phyloP scores from a whole-genome alignment of 2,329 filamentous ascomycete genomes.

The Trichophaea hybrida region DNA sequence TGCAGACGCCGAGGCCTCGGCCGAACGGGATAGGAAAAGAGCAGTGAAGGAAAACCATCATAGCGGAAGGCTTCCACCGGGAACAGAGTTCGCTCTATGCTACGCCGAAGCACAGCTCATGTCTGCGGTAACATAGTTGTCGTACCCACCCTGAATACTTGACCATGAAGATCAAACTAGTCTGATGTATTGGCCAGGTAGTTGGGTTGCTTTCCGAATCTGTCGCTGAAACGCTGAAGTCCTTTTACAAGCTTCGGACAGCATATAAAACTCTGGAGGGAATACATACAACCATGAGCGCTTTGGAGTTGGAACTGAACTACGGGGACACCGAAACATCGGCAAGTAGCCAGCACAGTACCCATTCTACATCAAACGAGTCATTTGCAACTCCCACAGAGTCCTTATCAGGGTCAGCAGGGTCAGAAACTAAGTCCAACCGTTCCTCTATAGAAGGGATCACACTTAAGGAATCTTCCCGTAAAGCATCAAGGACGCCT shows the following conservation, averaged over 20 bases:
- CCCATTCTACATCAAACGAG: background rate
- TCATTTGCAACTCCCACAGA: too few species aligned
- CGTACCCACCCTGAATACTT: background rate
- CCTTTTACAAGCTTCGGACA: constrained; percentile 84
- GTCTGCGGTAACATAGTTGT: constrained; percentile 19
- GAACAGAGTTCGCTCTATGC: constrained; percentile 74
- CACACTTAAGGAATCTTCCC: background rate
- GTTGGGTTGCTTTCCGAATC: constrained; percentile 85
- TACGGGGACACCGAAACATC: background rate
- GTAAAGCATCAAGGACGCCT: background rate
- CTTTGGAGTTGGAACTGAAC: background rate
- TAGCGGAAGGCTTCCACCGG: constrained; percentile 59
- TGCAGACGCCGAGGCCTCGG: constrained; percentile 58
- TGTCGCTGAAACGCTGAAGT: constrained; percentile 75
- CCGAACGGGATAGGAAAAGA: constrained; percentile 61
- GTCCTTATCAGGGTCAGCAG: too few species aligned
- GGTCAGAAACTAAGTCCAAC: too few species aligned
- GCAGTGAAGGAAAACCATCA: constrained; percentile 51
- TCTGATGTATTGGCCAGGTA: constrained; percentile 63
- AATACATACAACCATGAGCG: constrained; percentile 35
- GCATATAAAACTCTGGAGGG: constrained; percentile 70
- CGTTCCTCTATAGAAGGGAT: background rate
- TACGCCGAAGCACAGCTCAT: constrained; percentile 59
- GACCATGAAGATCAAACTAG: background rate
- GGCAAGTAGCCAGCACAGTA: background rate